phyloP scores from a whole-genome alignment of 2,329 filamentous ascomycete genomes.

The Aspergillus floridensis region DNA sequence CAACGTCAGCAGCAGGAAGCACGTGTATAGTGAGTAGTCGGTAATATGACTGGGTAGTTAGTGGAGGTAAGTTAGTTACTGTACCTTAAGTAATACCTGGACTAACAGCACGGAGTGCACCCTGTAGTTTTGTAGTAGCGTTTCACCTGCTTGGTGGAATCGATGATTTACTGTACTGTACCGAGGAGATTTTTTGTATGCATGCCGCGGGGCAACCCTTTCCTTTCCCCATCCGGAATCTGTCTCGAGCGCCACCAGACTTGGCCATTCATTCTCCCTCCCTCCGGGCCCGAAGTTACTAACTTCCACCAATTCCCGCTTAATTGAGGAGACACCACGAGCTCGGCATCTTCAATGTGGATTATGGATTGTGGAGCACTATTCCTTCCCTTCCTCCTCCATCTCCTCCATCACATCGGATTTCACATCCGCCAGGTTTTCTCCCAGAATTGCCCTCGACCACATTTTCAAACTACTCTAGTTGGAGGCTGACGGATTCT shows the following conservation, averaged over 20 bases:
- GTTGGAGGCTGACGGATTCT: no score
- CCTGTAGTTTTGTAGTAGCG: no score
- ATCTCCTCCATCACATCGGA: not conserved
- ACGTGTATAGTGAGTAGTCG: no score
- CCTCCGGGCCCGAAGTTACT: no score
- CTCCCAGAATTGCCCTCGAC: not conserved
- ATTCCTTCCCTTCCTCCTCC: not conserved
- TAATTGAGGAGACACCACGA: not conserved
- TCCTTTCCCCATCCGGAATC: not conserved
- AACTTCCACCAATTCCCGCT: not conserved
- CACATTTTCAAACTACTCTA: no score
- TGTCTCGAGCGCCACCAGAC: not conserved
- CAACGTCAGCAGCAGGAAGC: not conserved
- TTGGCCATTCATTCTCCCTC: no score
- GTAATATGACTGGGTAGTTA: no score
- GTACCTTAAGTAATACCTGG: no score
- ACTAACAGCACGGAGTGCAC: no score
- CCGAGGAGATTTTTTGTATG: not conserved
- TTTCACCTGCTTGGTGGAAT: no score
- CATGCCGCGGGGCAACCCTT: not conserved
- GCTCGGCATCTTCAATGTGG: not conserved
- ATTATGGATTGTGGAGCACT: not conserved
- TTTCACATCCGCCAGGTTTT: not conserved
- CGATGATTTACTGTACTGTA: no score
- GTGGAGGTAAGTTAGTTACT: no score